These are phyloP conservation scores for Candida sonorensis DNA, from an alignment of 805 yeast genomes.

Conservation along the genomic window DNA sequence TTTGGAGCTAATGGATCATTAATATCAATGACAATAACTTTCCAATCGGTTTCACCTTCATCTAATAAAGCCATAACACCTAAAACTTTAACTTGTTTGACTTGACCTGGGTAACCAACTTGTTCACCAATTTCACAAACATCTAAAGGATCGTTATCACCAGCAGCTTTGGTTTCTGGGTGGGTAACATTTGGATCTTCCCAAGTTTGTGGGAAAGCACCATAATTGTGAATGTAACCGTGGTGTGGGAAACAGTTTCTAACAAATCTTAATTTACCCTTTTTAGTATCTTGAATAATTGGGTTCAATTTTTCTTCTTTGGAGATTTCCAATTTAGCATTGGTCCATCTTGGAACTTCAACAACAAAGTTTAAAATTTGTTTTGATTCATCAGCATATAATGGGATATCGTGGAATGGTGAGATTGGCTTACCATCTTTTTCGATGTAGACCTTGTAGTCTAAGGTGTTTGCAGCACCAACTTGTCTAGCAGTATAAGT, in stretches of 20 bases:
- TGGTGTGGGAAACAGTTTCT: slow-evolving; percentile 98
- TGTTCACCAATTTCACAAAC: slow-evolving; percentile 76
- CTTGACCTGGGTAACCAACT: slow-evolving; percentile 61
- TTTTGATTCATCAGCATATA: slow-evolving; percentile 90
- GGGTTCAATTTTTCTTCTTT: slow-evolving; percentile 85
- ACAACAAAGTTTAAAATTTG: slow-evolving; percentile 75
- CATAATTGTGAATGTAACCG: slow-evolving; percentile 97
- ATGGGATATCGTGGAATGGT: slow-evolving; percentile 90
- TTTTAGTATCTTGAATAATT: slow-evolving; percentile 93
- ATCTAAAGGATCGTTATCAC: slow-evolving; percentile 84
- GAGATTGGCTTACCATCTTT: slow-evolving; percentile 91
- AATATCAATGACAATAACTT: slow-evolving; percentile 81
- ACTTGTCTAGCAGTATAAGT: slow-evolving; percentile 83
- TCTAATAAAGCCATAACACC: slow-evolving; percentile 95
- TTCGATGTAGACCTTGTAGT: slow-evolving; percentile 86
- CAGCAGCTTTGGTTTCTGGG: slow-evolving; percentile 62
- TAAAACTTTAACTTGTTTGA: slow-evolving; percentile 83
- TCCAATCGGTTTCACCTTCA: slow-evolving; percentile 89
- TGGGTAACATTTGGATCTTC: slow-evolving; percentile 62
- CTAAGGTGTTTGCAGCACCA: slow-evolving; percentile 94
- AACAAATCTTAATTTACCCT: slow-evolving; percentile 92
- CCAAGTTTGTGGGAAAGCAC: slow-evolving; percentile 97
- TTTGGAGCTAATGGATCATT: slow-evolving; percentile 86
- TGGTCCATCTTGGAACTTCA: slow-evolving; percentile 98
- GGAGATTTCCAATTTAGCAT: slow-evolving; percentile 92